Percentiles rank a stretch among this genome's conserved stretches.
These are phyloP conservation scores for Zoysia japonica DNA, from an alignment of 176 grass and related monocot genomes.

Conservation along the genomic window DNA sequence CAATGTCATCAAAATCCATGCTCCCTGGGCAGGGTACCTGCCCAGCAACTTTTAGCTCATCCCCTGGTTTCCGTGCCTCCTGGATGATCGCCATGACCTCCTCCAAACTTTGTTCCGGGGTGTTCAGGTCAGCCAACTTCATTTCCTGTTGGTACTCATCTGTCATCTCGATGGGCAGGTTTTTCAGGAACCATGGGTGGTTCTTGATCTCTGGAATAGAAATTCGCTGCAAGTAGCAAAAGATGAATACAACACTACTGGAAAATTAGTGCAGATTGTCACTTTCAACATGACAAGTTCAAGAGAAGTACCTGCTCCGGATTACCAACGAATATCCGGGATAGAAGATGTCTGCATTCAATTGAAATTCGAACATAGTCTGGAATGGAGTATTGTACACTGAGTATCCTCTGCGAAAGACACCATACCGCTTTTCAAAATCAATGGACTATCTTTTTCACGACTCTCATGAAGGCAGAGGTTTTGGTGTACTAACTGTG, in stretches of 20 bases:
- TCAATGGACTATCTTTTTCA: not conserved
- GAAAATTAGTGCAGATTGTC: not conserved
- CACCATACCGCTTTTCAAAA: not conserved
- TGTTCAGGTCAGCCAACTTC: constrained; percentile 44
- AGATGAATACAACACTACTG: not conserved
- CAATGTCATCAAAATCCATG: constrained; percentile 79
- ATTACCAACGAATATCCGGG: constrained; percentile 79
- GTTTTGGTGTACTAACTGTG: constrained; percentile 42
- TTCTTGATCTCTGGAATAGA: constrained; percentile 85
- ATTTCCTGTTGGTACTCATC: constrained; percentile 59
- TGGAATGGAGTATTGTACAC: constrained; percentile 83
- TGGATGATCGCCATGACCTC: constrained; percentile 76
- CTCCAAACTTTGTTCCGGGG: constrained; percentile 57
- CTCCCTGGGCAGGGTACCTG: constrained; percentile 57
- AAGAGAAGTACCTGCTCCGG: constrained; percentile 63
- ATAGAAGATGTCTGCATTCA: constrained; percentile 76
- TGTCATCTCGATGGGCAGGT: constrained; percentile 72
- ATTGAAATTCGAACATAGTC: constrained; percentile 76
- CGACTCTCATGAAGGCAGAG: not conserved
- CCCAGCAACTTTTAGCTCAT: constrained; percentile 31
- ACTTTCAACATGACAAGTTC: not conserved
- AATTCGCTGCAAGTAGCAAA: constrained; percentile 56
- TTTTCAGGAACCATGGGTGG: constrained; percentile 87
- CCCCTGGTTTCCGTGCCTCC: constrained; percentile 60
- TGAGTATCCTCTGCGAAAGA: constrained; percentile 70